Evolutionary conservation across 2,329 filamentous ascomycete genomes (phyloP), one percentile per base, ranked within the genome.

Genomic region (Trichoderma sp.): DNA sequence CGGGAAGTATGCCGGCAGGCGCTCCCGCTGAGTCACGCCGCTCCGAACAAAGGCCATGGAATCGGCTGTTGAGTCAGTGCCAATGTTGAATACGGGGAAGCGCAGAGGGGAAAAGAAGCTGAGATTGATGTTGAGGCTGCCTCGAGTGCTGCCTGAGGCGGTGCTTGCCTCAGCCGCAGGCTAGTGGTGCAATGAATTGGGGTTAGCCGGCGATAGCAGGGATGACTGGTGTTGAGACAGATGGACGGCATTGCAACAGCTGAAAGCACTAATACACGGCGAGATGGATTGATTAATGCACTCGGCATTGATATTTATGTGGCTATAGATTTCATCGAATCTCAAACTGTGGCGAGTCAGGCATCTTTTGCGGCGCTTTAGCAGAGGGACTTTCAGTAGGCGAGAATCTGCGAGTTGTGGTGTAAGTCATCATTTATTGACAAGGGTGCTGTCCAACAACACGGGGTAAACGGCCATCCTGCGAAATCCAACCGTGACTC

Each of bases 11-110:
- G 42, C n/a, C 58, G 17, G 19, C 45, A 52, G 15, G 17, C 13
- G 45, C 8, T 10, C 37, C 39, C 34, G 19, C 29, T 67, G 64
- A 67, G 32, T 67, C 64, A 67, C 64, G 45, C 64, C 64, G 64
- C 13, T 67, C 64, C 64, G 64, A 57, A 29, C 32, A 39, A 27
- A 39, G 13, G 25, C 54, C 37, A 29, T 1, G 9, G n/a, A 22
- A 13, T 22, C 13, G 42, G 2, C 25, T 9, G 42, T 60, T 60
- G 64, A 67, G 42, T 67, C 64, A 59, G 34, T 52, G 22, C 22
- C 37, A n/a, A 32, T 19, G 27, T 48, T 42, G 17, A 25, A 1
- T 19, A 19, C 2, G n/a, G 39, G 56, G 1, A 22, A 53, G 34
- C 27, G 34, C 22, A 17, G 4, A 17, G n/a, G 32, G 32, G 5